Percentiles rank a stretch among this genome's conserved stretches.
Evolutionary conservation across 257 asterid species (phyloP).

Genomic region (Solanum rostratum): DNA sequence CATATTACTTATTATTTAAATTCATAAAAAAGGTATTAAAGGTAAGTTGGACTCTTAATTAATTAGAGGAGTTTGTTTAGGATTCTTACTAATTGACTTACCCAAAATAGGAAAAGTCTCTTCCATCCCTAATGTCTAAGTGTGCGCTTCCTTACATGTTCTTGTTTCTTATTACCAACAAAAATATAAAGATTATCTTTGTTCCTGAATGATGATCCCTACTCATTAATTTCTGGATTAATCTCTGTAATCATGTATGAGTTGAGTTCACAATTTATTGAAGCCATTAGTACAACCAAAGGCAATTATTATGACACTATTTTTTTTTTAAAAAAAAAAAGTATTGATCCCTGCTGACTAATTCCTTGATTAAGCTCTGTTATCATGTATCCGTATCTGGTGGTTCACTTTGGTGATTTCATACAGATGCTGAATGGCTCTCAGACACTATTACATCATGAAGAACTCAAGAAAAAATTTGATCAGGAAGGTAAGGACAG

Average conservation of each 20-base stretch:
- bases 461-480: conserved; percentile 64
- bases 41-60: too few species aligned
- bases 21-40: too few species aligned
- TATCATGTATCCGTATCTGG: not conserved
- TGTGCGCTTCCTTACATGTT: not conserved
- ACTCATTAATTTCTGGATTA: not conserved
- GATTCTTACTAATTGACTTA: too few species aligned
- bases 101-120: too few species aligned
- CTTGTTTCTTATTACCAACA: not conserved
- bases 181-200: not conserved
- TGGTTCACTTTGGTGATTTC: conserved; percentile 2
- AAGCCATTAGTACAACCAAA: not conserved
- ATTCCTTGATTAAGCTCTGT: not conserved
- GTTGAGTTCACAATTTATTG: not conserved
- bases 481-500: conserved; percentile 65
- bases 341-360: not conserved
- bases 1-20: too few species aligned
- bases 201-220: not conserved
- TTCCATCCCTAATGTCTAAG: not conserved
- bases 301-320: not conserved
- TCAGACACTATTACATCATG: conserved; percentile 67
- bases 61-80: too few species aligned
- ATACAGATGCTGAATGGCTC: conserved; percentile 77
- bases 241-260: not conserved
- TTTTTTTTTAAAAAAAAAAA: not conserved